Evolutionary conservation across 805 yeast genomes (phyloP).

Genomic region (Yamadazyma endophytica): DNA sequence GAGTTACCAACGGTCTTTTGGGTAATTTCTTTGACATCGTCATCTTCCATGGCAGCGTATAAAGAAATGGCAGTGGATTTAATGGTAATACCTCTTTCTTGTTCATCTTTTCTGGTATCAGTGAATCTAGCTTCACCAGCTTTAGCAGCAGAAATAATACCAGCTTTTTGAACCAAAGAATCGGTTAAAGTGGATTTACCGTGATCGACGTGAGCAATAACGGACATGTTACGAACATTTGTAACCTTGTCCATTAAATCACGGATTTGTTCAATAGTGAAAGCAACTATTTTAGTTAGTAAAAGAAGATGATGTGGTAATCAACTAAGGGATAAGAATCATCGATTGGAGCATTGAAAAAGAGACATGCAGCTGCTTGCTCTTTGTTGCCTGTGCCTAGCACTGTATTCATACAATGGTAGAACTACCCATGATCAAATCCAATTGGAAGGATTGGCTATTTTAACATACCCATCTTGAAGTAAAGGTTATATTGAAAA

Average conservation of each 20-base stretch:
- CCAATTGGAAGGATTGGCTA: no score
- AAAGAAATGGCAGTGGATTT: constrained; percentile 98
- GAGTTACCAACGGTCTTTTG: constrained; percentile 91
- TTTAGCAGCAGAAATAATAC: constrained; percentile 99
- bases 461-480: no score
- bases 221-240: constrained; percentile 99
- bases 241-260: constrained; percentile 99
- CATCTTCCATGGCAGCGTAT: constrained; percentile 82
- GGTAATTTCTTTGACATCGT: constrained; percentile 82
- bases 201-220: constrained; percentile 99
- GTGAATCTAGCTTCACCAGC: constrained; percentile 99
- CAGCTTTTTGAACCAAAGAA: constrained; percentile 98
- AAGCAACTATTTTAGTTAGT: constrained; percentile 44
- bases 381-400: no score
- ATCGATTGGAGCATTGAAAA: no score
- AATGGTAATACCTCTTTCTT: constrained; percentile 99
- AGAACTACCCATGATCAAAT: no score
- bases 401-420: no score
- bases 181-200: constrained; percentile 99
- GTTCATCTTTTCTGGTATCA: constrained; percentile 99
- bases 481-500: no score
- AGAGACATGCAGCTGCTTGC: no score
- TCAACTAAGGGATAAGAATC: no score
- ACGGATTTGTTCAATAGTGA: constrained; percentile 82
- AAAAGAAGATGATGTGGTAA: no score